Conservation (phyloP, 345 rosid genomes). For the Lumnitzera littorea region DNA sequence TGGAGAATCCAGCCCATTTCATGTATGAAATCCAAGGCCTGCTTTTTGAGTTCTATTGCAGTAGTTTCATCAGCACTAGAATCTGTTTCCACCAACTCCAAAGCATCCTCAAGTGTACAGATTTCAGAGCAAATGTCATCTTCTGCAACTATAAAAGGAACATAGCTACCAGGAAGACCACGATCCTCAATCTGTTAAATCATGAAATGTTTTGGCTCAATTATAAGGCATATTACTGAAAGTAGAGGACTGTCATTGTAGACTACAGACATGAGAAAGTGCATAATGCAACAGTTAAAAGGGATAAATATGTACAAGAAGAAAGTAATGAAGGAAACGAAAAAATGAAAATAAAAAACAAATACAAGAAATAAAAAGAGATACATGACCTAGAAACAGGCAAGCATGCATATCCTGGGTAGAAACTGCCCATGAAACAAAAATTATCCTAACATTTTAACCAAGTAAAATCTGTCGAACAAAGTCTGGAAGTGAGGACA, state of each 20-base stretch:
- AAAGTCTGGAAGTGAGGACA: not conserved
- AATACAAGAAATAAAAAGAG: not conserved
- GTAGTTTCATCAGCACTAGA: slow-evolving; percentile 19
- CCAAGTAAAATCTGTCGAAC: too few relatives aligned
- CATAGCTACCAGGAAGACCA: slow-evolving; percentile 79
- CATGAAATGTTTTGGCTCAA: too few relatives aligned
- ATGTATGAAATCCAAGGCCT: slow-evolving; percentile 86
- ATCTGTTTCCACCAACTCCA: slow-evolving; percentile 60
- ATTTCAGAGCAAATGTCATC: slow-evolving; percentile 82
- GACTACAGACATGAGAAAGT: too few relatives aligned
- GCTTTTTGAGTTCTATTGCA: slow-evolving; percentile 42
- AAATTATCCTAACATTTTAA: not conserved
- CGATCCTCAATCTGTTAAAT: slow-evolving; percentile 73
- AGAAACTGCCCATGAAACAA: not conserved
- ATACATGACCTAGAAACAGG: not conserved
- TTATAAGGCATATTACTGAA: not conserved
- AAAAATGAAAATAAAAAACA: not conserved
- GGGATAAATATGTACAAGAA: not conserved
- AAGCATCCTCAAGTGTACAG: slow-evolving; percentile 56
- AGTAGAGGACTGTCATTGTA: too few relatives aligned
- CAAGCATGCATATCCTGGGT: not conserved
- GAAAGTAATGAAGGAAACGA: not conserved
- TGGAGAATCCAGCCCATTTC: slow-evolving; percentile 98
- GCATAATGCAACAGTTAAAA: too few relatives aligned
- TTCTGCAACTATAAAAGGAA: slow-evolving; percentile 92